These are phyloP conservation scores for Fusarium sororula DNA, from an alignment of 2,329 filamentous ascomycete species.

Conservation along the genomic window DNA sequence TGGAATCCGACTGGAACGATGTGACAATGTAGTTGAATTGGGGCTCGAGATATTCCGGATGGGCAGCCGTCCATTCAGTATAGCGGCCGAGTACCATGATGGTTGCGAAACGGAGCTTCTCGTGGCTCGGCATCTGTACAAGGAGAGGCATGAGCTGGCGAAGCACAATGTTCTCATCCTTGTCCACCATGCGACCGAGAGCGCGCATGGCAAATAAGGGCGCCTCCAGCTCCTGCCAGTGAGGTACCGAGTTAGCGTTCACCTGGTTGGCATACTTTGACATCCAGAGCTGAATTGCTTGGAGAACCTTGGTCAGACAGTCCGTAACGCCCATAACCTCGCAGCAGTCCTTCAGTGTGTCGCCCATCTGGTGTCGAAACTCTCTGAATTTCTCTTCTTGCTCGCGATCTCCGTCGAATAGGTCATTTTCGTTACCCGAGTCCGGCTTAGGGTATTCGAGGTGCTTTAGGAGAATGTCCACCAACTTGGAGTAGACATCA, in stretches of 20 bases:
- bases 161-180: constrained; percentile 85
- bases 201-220: constrained; percentile 95
- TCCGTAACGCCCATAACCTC: constrained; percentile 94
- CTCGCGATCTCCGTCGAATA: constrained; percentile 96
- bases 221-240: constrained; percentile 97
- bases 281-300: constrained; percentile 89
- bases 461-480: constrained; percentile 92
- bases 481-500: constrained; percentile 86
- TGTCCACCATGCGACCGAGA: constrained; percentile 95
- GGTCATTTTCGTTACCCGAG: constrained; percentile 76
- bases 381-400: constrained; percentile 97
- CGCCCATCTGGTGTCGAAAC: constrained; percentile 96
- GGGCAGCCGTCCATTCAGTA: constrained; percentile 96
- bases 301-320: constrained; percentile 88
- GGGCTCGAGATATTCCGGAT: constrained; percentile 89
- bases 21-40: constrained; percentile 97
- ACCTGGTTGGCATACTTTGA: constrained; percentile 81
- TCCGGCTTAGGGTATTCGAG: constrained; percentile 87
- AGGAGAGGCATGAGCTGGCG: constrained; percentile 93
- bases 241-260: constrained; percentile 78
- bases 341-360: constrained; percentile 96
- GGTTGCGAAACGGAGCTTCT: constrained; percentile 97
- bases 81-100: constrained; percentile 98
- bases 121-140: constrained; percentile 92
- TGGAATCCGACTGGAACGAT: constrained; percentile 87